Conservation (phyloP, 1,139 yeast species). For the Pichia sp. region DNA sequence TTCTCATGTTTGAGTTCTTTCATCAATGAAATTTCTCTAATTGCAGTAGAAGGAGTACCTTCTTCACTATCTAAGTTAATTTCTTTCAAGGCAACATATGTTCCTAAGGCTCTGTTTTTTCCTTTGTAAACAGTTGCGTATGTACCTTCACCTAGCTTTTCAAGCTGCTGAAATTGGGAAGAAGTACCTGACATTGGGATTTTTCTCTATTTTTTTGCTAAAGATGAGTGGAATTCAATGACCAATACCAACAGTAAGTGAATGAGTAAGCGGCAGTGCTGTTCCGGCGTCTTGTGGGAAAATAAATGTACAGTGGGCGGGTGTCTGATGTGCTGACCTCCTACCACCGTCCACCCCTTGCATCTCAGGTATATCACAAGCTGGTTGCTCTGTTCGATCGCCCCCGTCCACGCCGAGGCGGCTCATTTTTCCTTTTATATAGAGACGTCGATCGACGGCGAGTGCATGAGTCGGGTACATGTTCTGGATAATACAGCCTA, state of each 20-base stretch:
- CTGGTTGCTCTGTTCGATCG: too few species aligned
- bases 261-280: conserved; percentile 3
- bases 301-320: too few species aligned
- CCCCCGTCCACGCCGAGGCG: too few species aligned
- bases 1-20: conserved; percentile 93
- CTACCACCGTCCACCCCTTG: too few species aligned
- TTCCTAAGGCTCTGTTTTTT: conserved; percentile 84
- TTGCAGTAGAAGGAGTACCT: conserved; percentile 98
- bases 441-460: too few species aligned
- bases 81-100: conserved; percentile 89
- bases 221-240: not conserved
- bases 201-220: not conserved
- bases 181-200: conserved; percentile 28
- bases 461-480: too few species aligned
- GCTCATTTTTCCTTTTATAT: too few species aligned
- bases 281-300: too few species aligned
- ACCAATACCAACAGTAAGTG: not conserved
- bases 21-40: conserved; percentile 93
- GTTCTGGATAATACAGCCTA: too few species aligned
- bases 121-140: conserved; percentile 98
- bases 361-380: too few species aligned
- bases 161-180: conserved; percentile 44
- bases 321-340: too few species aligned
- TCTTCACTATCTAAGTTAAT: conserved; percentile 93
- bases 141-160: conserved; percentile 95